Evolutionary conservation across 495 filamentous ascomycete genomes (phyloP), one percentile per base, ranked within the genome.

Genomic region (Thozetella sp.): DNA sequence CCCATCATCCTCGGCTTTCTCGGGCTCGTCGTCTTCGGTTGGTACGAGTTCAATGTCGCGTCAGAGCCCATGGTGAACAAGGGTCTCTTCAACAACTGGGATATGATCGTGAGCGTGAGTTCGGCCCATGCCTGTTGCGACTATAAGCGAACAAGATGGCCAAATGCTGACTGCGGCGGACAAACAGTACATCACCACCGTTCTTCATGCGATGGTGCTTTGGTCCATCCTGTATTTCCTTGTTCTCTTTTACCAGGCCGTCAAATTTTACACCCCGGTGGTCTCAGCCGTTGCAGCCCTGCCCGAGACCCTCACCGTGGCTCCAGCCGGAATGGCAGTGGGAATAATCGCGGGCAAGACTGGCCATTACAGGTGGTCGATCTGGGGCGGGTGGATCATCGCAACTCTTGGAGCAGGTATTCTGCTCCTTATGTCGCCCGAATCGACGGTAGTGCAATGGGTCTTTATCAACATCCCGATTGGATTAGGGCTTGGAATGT

Each of bases 201-300:
- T 74, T 63, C 75, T 76, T 67, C 86, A 80, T 64, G 86, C 74
- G 25, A 68, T 76, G 43, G 63, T 81, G 26, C 69, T 78, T 40
- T 81, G 75, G 74, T 65, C 61, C 15, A 65, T 85, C 1, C 64
- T 91, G 1, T 89, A 90, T 59, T 90, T 86, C 27, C 64, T 88
- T 27, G 63, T 86, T 0, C 69, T 92, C 1, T 92, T 88, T 69
- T 88, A 86, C 58, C 78, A 88, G 60, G 83, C 81, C 19, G 81
- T 88, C 40, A 85, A 88, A 64, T 76, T 74, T 45, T 76, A 83
- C 53, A 71, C 77, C 0, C 73, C 83, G 0, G 80, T 86, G 46
- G 63, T 84, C 20, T 75, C 86, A 0, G 88, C 88, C 4, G 69
- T 90, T 4, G 76, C 83, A 2, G 56, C 88, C 10, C 78, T 90